Base-by-base conservation (phyloP, 1,284 basidiomycete species). In the Waitea zeae region DNA sequence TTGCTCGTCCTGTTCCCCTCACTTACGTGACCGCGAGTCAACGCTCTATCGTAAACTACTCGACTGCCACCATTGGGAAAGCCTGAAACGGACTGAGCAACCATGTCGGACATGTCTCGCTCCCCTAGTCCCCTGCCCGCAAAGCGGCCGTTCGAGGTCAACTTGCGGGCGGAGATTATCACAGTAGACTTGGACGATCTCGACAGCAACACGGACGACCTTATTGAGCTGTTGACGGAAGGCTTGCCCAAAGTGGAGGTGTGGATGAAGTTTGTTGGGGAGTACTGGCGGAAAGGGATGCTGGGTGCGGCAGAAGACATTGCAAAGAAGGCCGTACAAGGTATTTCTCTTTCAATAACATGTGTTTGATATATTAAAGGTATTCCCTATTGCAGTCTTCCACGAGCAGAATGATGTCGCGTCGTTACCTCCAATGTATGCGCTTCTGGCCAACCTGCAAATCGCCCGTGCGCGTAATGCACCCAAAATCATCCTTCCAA, bases 401-500 rank as follows among this genome's bases (percentile, higher is more conserved):
- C 60, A 64, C 30, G 53, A 56, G 6, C 67, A 66, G 38, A 65
- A 61, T 9, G 56, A 56, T 11, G 50, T 53, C 2, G 48, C 59
- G 12, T 61, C 64, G 0, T 51, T 71, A 35, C 67, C 64, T 15
- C 77, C 82, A 5, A 64, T 90, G 35, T 77, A 83, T 42, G 69
- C 79, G 14, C 62, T 93, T 38, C 61, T 87, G 15, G 87, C 86
- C 1, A 89, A 88, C 52, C 68, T 92, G 32, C 70, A 81, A 38
- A 67, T 93, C 38, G 71, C 79, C 2, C 63, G 72, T 42, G 80
- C 87, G 1, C 67, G 81, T 19, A 67, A 65, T 36, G 87, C 87
- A 11, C 90, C 90, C 1, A 92, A 88, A 48, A 48, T 79, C 4
- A 60, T 82, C 17, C 52, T 92, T 1, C 49, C 62, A 1, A 68